Conservation (phyloP, 257 asterid species). For the Nicotiana paniculata region DNA sequence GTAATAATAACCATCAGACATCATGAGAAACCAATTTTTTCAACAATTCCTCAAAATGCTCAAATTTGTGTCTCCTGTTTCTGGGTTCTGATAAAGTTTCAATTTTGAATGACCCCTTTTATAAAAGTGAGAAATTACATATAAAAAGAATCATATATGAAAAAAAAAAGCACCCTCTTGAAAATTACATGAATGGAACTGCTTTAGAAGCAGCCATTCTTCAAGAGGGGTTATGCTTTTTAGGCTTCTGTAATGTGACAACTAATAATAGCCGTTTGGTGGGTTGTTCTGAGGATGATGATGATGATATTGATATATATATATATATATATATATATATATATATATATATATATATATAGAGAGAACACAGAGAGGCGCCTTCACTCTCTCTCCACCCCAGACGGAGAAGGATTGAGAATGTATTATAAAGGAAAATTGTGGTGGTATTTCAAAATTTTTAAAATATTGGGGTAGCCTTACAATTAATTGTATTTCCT, state of each 20-base stretch:
- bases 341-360: not conserved
- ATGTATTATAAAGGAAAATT: too few species aligned
- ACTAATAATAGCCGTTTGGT: not conserved
- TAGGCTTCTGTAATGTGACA: not conserved
- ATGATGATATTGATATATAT: not conserved
- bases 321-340: not conserved
- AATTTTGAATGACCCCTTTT: too few species aligned
- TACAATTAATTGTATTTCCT: too few species aligned
- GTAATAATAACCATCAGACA: slow-evolving; percentile 5
- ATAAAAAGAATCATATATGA: not conserved
- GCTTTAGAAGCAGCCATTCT: not conserved
- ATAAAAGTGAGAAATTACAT: not conserved
- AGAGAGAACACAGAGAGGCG: not conserved
- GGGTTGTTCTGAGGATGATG: not conserved
- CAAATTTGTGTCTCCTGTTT: too few species aligned
- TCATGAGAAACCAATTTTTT: not conserved
- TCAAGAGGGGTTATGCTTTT: not conserved
- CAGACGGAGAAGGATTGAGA: too few species aligned
- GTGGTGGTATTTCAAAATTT: too few species aligned
- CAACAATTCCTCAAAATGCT: not conserved
- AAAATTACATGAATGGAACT: not conserved
- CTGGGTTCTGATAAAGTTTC: too few species aligned
- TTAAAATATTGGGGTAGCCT: too few species aligned
- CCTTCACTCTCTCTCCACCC: not conserved
- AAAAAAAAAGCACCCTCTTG: not conserved